These are phyloP conservation scores for Piper betle DNA, from an alignment of 164 flowering plant genomes.

Conservation along the genomic window DNA sequence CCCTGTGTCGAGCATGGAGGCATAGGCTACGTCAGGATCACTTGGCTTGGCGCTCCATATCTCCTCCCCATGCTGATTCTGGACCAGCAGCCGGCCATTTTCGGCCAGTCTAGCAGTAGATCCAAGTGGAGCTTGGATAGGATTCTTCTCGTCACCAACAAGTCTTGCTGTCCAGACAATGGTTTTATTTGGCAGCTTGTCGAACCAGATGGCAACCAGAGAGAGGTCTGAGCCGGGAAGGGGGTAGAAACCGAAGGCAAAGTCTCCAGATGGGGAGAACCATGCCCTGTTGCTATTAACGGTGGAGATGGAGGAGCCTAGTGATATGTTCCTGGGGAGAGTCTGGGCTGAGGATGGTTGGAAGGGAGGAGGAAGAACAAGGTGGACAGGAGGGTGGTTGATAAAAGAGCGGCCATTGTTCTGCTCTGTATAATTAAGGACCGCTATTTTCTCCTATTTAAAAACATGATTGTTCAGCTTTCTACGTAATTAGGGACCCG, in stretches of 20 bases:
- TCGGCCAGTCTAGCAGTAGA: constrained; percentile 18
- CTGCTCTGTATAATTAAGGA: no score
- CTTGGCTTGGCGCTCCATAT: not conserved
- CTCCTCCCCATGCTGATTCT: constrained; percentile 11
- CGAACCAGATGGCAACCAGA: constrained; percentile 22
- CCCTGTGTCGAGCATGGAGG: constrained; percentile 36
- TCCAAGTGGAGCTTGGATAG: constrained; percentile 9
- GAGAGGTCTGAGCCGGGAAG: constrained; percentile 7
- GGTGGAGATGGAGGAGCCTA: constrained; percentile 14
- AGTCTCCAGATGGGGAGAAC: constrained; percentile 23
- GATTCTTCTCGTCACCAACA: constrained; percentile 2
- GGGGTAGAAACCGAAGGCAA: constrained; percentile 20
- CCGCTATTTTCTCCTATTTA: no score
- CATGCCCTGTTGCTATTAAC: constrained; percentile 5
- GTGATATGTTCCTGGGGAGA: no score
- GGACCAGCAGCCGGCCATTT: constrained; percentile 17
- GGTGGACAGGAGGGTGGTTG: no score
- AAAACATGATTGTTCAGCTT: no score
- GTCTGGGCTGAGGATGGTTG: no score
- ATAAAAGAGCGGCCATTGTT: no score
- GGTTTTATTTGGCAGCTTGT: constrained; percentile 18
- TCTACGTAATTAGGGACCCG: no score
- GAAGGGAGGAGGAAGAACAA: no score
- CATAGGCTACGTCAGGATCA: constrained; percentile 10
- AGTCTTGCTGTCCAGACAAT: constrained; percentile 20